phyloP scores from a whole-genome alignment of 768 basidiomycete genomes.

The Pholiota molesta region DNA sequence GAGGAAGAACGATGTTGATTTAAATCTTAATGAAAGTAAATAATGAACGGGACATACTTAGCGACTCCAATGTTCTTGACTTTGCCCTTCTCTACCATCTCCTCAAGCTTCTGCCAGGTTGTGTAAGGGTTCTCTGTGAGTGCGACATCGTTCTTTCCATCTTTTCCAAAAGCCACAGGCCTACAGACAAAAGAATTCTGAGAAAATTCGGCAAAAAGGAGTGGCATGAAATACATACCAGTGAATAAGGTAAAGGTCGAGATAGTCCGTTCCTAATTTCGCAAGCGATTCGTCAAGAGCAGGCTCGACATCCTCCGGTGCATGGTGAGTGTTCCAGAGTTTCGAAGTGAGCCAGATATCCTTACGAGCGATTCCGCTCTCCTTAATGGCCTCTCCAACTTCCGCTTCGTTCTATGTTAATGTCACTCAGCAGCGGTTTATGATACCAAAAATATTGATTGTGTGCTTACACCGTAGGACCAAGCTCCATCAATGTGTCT shows the following conservation, averaged over 20 bases:
- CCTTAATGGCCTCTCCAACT: constrained; percentile 63
- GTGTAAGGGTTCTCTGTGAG: constrained; percentile 74
- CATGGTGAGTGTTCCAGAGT: constrained; percentile 79
- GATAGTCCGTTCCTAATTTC: constrained; percentile 66
- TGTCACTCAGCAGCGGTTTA: not conserved
- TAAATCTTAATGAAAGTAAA: not conserved
- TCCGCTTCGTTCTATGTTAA: constrained; percentile 60
- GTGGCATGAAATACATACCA: constrained; percentile 44
- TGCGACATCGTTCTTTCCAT: constrained; percentile 46
- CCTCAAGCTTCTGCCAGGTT: constrained; percentile 82
- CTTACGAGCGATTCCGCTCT: constrained; percentile 61
- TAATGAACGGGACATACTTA: constrained; percentile 52
- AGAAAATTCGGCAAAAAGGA: not conserved
- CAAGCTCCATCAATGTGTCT: constrained; percentile 77
- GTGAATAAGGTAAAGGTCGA: constrained; percentile 83
- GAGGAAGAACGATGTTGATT: constrained; percentile 25
- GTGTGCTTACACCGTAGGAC: constrained; percentile 56
- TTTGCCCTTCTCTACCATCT: constrained; percentile 77
- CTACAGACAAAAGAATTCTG: constrained; percentile 29
- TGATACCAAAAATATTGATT: not conserved
- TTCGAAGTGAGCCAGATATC: constrained; percentile 74
- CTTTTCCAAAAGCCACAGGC: constrained; percentile 69
- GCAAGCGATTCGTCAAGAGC: constrained; percentile 66
- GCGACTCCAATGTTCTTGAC: constrained; percentile 80
- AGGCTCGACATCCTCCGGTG: constrained; percentile 71